Conservation (phyloP, 345 rosid species). For the Eutrema heterophyllum region DNA sequence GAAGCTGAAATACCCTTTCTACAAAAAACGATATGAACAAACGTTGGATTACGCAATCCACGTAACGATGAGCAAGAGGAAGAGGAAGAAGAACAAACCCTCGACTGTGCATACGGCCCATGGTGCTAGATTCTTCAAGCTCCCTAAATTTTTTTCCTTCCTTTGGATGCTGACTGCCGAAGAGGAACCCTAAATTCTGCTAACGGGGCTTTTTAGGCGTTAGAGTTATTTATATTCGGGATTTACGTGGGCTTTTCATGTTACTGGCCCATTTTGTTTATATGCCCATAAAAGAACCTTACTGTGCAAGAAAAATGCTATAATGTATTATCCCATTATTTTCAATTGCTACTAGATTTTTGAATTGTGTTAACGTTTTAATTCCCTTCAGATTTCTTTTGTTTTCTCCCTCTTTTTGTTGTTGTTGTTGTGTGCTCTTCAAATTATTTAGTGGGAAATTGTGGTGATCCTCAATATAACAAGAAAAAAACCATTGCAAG, state of each 20-base stretch:
- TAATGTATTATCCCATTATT: too few species aligned
- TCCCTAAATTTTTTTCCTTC: neutral
- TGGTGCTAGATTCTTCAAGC: constrained; percentile 27
- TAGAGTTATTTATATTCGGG: constrained; percentile 1
- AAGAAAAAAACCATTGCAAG: too few species aligned
- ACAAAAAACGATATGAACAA: neutral
- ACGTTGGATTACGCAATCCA: neutral
- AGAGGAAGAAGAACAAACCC: constrained; percentile 40
- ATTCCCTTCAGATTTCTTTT: neutral
- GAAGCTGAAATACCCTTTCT: constrained; percentile 93
- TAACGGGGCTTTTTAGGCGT: neutral
- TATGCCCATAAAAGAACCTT: neutral
- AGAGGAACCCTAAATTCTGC: neutral
- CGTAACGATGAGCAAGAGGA: neutral
- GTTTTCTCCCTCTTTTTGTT: too few species aligned
- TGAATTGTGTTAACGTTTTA: too few species aligned
- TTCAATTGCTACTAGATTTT: too few species aligned
- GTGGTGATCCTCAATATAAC: too few species aligned
- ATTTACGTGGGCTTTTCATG: constrained; percentile 5
- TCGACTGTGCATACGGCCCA: constrained; percentile 89
- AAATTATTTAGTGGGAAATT: too few species aligned
- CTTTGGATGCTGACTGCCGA: constrained; percentile 6
- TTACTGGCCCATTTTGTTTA: neutral
- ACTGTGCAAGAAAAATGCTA: too few species aligned
- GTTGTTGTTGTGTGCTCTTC: too few species aligned